Conservation (phyloP, 805 yeast genomes). For the Candida sanyiensis region DNA sequence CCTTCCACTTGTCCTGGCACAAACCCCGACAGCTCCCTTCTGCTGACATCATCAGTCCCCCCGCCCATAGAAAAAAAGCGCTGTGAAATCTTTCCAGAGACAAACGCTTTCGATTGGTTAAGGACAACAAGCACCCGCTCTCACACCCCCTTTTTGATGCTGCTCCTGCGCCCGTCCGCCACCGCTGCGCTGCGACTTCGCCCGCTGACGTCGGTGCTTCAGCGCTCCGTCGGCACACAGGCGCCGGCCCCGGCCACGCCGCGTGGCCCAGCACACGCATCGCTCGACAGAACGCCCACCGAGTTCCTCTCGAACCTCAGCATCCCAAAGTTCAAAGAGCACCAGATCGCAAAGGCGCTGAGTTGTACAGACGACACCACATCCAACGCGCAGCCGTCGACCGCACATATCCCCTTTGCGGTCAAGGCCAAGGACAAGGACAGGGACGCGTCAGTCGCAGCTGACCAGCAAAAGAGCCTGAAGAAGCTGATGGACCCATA, state of each 20-base stretch:
- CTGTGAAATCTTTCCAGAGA: too few species aligned
- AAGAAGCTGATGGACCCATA: conserved; percentile 51
- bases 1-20: too few species aligned
- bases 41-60: too few species aligned
- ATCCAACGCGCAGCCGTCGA: conserved; percentile 7
- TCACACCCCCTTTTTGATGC: conserved; percentile 4
- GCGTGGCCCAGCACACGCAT: background rate
- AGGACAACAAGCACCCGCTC: background rate
- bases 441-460: conserved; percentile 3
- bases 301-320: conserved; percentile 33
- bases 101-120: background rate
- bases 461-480: conserved; percentile 22
- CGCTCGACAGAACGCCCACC: conserved; percentile 31
- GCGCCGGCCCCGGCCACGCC: conserved; percentile 3
- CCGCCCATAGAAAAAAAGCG: too few species aligned
- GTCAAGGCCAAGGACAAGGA: conserved; percentile 35
- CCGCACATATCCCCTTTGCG: conserved; percentile 47
- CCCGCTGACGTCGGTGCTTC: background rate
- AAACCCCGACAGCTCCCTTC: too few species aligned
- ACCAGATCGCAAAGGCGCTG: conserved; percentile 25
- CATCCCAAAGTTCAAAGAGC: conserved; percentile 9
- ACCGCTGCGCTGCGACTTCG: conserved; percentile 2
- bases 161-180: conserved; percentile 8
- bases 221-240: background rate
- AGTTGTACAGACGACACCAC: conserved; percentile 31